Evolutionary conservation across 208 protist species (phyloP).

Genomic region (Trypanosoma conorhini): DNA sequence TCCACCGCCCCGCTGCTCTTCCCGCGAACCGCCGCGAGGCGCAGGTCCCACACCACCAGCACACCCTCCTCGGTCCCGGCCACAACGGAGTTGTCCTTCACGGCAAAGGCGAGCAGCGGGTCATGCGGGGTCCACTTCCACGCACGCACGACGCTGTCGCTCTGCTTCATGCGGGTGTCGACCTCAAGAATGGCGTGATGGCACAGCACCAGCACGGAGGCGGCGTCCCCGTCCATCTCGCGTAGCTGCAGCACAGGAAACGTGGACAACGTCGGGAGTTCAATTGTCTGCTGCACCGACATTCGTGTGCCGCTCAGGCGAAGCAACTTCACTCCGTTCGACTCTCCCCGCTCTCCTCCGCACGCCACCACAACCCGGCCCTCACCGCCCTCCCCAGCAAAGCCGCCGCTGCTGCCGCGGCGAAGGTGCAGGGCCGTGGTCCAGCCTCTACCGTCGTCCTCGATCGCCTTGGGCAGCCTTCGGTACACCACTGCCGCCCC

Average conservation of each 20-base stretch:
- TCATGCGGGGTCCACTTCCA: constrained; percentile 65
- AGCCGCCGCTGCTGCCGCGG: neutral
- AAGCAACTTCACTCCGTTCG: constrained; percentile 37
- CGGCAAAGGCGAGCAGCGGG: constrained; percentile 44
- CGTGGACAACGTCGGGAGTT: constrained; percentile 38
- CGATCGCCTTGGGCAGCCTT: constrained; percentile 40
- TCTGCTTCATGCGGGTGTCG: constrained; percentile 18
- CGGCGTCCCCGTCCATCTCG: constrained; percentile 40
- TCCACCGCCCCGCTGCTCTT: constrained; percentile 21
- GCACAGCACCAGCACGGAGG: constrained; percentile 34
- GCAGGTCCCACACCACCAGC: constrained; percentile 66
- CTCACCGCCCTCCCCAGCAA: constrained; percentile 1
- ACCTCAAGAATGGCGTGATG: constrained; percentile 56
- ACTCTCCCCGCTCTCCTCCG: constrained; percentile 12
- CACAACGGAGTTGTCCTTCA: constrained; percentile 56
- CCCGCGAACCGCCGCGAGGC: constrained; percentile 20
- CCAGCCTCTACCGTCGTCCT: constrained; percentile 29
- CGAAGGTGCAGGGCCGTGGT: constrained; percentile 16
- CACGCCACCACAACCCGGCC: constrained; percentile 33
- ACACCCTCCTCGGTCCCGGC: constrained; percentile 62
- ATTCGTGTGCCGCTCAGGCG: constrained; percentile 39
- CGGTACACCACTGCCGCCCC: constrained; percentile 38
- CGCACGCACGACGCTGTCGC: constrained; percentile 30
- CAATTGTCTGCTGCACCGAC: constrained; percentile 34
- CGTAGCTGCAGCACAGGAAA: constrained; percentile 46